Base-by-base conservation (phyloP, 139 green algal genomes). In the Diplosphaera chodatii region DNA sequence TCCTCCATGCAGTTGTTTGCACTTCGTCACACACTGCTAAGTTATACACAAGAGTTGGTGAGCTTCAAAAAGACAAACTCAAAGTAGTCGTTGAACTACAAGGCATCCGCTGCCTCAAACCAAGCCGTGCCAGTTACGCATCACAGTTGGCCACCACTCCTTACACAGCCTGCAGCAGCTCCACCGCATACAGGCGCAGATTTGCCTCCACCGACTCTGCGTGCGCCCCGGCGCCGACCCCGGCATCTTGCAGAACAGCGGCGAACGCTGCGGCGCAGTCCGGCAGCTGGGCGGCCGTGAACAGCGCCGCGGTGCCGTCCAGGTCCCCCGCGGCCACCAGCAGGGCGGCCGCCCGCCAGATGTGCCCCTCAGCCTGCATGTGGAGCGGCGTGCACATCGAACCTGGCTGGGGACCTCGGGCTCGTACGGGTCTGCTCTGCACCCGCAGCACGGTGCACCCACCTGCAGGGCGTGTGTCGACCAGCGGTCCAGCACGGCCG, bases 401-500 rank as follows among this genome's bases (percentile, higher is more conserved):
- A n/a, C n/a, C n/a, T n/a, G n/a, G n/a, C n/a, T n/a, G n/a, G n/a
- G n/a, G n/a, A n/a, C n/a, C n/a, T n/a, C n/a, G n/a, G n/a, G n/a
- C n/a, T n/a, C 32, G 32, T 55, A 4, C 4, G 23, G 16, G 3
- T 21, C 4, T 30, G 16, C 23, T 32, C 10, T 72, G 67, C 67
- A 64, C n/a, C 28, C 28, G 30, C 59, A 59, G n/a, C 22, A 32
- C 64, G 37, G 37, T 10, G 37, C 37, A 48, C 37, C 6, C 37
- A 48, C 69, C 75, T 80, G 64, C 18, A 71, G 75, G 15, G 73
- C 82, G 34, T 94, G 84, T 0, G 48, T 31, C 20, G 88, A 85
- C 87, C 86, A 95, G 22, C 88, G 80, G 40, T 82, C 73, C 41
- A 95, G 71, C 1, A 84, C 78, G 1, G 67, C 62, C 0, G 81